Base-by-base conservation (phyloP, 176 grass and related monocot species). In the Echinochloa phyllopogon region DNA sequence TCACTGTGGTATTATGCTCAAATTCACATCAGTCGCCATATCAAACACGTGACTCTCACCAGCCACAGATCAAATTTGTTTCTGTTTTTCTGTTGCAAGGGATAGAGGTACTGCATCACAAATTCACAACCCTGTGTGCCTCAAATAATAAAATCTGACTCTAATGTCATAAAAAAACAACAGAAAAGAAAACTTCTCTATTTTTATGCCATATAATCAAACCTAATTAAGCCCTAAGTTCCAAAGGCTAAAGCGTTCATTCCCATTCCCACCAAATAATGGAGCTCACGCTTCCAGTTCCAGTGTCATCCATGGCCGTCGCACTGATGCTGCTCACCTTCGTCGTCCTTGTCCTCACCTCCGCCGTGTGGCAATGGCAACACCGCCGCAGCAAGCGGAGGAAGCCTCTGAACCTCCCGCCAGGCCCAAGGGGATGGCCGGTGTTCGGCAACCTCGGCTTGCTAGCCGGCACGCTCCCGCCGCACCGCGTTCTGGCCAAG, bases 391-490 rank as follows among this genome's bases (percentile, higher is more conserved):
- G 63, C 3, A 40, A 10, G 15, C 21, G 38, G n/a, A n/a, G n/a
- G 15, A 27, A 58, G 17, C 58, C 70, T 0, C 47, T 76, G 6
- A 93, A 90, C 45, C 80, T 93, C 37, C 91, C 91, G 4, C 91
- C 87, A 0, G 89, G 89, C 1, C 92, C 92, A 1, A 71, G 57
- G 11, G 83, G 83, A 9, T 94, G 86, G 89, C 92, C 86, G 17
- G 72, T 94, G 74, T n/a, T 91, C 62, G 89, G 92, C 53, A 91
- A 82, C 51, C 89, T 94, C 48, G 42, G 18, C 43, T 17, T 72
- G 56, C 52, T 86, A 16, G 68, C 90, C 0, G 74, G 74, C 52
- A 5, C 44, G 33, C 74, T 85, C 69, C 92, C 92, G 16, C 92
- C 85, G 15, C 82, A 91, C 86, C 86, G 86, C 50, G 85, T 83